Base-by-base conservation (phyloP, 805 yeast species). In the Hanseniaspora meyeri region DNA sequence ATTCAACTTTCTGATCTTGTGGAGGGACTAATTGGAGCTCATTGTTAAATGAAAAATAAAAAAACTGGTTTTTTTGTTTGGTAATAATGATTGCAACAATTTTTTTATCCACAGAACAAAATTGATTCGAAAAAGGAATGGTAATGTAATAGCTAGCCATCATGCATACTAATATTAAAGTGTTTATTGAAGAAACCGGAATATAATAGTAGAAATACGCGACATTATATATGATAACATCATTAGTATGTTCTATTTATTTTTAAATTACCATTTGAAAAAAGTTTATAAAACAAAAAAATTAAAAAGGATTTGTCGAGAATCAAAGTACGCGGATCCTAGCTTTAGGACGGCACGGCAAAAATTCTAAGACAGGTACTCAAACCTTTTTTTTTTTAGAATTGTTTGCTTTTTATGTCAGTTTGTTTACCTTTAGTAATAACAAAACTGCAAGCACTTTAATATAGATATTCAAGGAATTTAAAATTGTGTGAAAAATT, bases 101-200 rank as follows among this genome's bases (percentile, higher is more conserved):
- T 24, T 24, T 24, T 24, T 24, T 24, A 24, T 24, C 5, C 27
- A 24, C 37, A 34, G 14, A 34, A 11, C 37, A 11, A 7, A 34
- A 4, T 34, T 34, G 4, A 34, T 34, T 34, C 37, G 7, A 34
- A 34, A 12, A 34, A 34, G 14, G 14, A 34, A 11, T 12, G 37
- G 14, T 34, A 12, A 34, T 34, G 14, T 34, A 3, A 34, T 34
- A 12, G 14, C 14, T 11, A 12, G 14, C 11, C 14, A 34, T 10
- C 37, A 34, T 11, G 37, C 37, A 34, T 34, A 34, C 14, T 34
- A 40, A 27, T 29, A 12, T 8, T 9, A 29, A 32, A 43, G 47
- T 43, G 55, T 51, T 51, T 51, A 51, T 51, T 43, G 55, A 51
- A 51, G 48, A 51, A 51, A 51, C 55, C 49, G 49, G 49, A 46